phyloP scores from a whole-genome alignment of 345 rosid species.

The Salix exigua region DNA sequence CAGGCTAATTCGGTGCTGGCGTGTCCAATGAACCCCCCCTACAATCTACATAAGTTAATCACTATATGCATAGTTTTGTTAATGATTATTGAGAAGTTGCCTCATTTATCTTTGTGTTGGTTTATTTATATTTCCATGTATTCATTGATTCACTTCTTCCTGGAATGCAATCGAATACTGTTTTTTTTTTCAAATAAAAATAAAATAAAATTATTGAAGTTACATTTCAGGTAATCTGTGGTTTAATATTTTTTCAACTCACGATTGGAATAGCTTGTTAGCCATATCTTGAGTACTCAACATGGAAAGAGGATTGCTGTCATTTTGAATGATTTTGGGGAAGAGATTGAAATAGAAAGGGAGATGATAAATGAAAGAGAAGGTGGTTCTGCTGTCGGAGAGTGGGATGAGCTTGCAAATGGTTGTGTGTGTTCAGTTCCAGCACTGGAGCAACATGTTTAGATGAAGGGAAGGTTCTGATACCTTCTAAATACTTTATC shows the following conservation, averaged over 20 bases:
- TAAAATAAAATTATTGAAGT: not conserved
- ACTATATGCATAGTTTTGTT: not conserved
- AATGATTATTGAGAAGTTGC: not conserved
- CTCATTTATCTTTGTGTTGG: not conserved
- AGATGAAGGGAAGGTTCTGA: slow-evolving; percentile 63
- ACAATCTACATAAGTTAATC: not conserved
- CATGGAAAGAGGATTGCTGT: slow-evolving; percentile 92
- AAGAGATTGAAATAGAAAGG: slow-evolving; percentile 94
- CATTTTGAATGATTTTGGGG: slow-evolving; percentile 93
- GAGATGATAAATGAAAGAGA: slow-evolving; percentile 97
- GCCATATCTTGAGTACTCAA: slow-evolving; percentile 61
- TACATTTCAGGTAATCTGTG: not conserved
- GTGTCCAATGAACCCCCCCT: slow-evolving; percentile 57
- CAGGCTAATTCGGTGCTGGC: slow-evolving; percentile 96
- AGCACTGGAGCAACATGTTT: slow-evolving; percentile 89
- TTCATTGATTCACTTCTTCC: not conserved
- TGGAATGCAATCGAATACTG: not conserved
- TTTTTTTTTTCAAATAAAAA: not conserved
- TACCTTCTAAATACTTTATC: not conserved
- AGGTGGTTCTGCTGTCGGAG: slow-evolving; percentile 78
- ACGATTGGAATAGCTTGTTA: slow-evolving; percentile 55
- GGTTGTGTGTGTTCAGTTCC: slow-evolving; percentile 93
- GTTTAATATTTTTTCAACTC: not conserved
- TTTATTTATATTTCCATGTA: not conserved
- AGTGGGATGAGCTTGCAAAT: slow-evolving; percentile 93